These are phyloP conservation scores for Talaromyces sp. DNA, from an alignment of 2,329 filamentous ascomycete genomes.

Conservation along the genomic window DNA sequence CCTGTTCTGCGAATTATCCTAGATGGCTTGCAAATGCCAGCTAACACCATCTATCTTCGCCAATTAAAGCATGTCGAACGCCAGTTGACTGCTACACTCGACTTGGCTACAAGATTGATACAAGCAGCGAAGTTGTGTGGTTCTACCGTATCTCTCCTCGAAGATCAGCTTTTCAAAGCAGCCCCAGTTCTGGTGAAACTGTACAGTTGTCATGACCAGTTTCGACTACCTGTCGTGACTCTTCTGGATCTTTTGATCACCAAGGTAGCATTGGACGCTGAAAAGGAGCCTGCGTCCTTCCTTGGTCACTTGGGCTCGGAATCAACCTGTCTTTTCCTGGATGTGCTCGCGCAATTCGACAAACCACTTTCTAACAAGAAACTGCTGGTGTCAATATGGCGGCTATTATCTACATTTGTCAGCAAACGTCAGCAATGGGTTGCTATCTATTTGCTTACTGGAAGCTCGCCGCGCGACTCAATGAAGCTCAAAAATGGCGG, in stretches of 20 bases:
- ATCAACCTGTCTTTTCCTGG: constrained; percentile 78
- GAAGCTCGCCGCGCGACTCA: constrained; percentile 74
- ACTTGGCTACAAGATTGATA: constrained; percentile 66
- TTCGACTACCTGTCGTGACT: constrained; percentile 62
- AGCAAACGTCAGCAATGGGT: constrained; percentile 94
- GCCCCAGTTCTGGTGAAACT: constrained; percentile 72
- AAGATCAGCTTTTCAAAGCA: constrained; percentile 75
- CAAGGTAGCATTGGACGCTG: constrained; percentile 58
- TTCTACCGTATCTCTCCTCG: constrained; percentile 61
- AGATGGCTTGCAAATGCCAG: constrained; percentile 56
- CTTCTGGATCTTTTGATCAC: constrained; percentile 71
- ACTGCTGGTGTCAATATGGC: constrained; percentile 72
- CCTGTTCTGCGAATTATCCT: constrained; percentile 70
- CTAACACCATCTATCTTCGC: constrained; percentile 60
- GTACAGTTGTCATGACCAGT: constrained; percentile 65
- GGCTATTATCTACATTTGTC: constrained; percentile 78
- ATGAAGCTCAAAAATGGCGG: constrained; percentile 49
- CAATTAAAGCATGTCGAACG: constrained; percentile 54
- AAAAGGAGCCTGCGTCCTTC: constrained; percentile 84
- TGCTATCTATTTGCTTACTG: constrained; percentile 86
- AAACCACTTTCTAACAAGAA: constrained; percentile 64
- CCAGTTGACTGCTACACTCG: constrained; percentile 63
- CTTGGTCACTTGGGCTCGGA: constrained; percentile 81
- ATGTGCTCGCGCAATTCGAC: constrained; percentile 71
- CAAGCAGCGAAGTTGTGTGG: constrained; percentile 64